Evolutionary conservation across 768 basidiomycete species (phyloP).

Genomic region (Podaxis sp.): DNA sequence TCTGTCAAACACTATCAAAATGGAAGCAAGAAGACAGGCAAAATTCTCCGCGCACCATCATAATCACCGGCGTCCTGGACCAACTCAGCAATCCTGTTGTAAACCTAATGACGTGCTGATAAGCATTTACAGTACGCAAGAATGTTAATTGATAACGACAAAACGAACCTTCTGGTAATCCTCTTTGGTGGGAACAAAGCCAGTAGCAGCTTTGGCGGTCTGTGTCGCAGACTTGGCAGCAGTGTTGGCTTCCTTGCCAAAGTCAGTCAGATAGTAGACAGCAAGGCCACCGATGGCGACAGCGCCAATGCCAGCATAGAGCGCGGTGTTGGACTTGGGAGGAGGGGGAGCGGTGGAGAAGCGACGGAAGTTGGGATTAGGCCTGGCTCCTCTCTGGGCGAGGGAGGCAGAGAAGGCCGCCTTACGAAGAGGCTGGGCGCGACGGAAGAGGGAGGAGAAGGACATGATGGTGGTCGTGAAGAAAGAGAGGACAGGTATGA

Average conservation of each 20-base stretch:
- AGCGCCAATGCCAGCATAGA: slow-evolving; percentile 64
- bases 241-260: slow-evolving; percentile 50
- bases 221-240: slow-evolving; percentile 64
- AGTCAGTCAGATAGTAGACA: slow-evolving; percentile 60
- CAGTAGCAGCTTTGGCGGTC: slow-evolving; percentile 59
- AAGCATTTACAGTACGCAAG: background rate
- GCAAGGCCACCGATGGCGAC: slow-evolving; percentile 57
- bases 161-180: slow-evolving; percentile 83
- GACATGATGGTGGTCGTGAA: slow-evolving; percentile 48
- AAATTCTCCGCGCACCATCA: slow-evolving; percentile 61
- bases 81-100: slow-evolving; percentile 81
- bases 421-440: slow-evolving; percentile 25
- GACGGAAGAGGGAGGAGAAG: slow-evolving; percentile 50
- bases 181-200: slow-evolving; percentile 73
- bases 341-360: slow-evolving; percentile 57
- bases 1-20: slow-evolving; percentile 42
- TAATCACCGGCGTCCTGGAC: slow-evolving; percentile 80
- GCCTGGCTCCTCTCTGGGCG: slow-evolving; percentile 20
- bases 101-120: slow-evolving; percentile 54
- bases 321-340: slow-evolving; percentile 53
- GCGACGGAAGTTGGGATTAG: slow-evolving; percentile 35
- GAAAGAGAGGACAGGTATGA: slow-evolving; percentile 17
- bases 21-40: slow-evolving; percentile 3
- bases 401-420: slow-evolving; percentile 14
- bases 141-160: background rate